Percentiles rank a stretch among this genome's conserved stretches.
Conservation (phyloP, 805 yeast species). For the Candida vartiovaarae region DNA sequence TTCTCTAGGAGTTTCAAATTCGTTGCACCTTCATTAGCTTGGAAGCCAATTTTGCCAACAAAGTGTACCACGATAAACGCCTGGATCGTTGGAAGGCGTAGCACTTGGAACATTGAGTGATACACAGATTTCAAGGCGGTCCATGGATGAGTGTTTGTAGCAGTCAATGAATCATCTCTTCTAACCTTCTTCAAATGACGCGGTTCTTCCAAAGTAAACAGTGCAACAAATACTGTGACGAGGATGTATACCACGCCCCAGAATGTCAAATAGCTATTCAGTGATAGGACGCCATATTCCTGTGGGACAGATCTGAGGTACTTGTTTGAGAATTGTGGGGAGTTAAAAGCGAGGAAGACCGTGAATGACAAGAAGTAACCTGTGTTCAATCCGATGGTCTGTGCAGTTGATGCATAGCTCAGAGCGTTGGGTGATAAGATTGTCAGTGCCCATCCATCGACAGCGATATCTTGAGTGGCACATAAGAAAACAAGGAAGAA, state of each 20-base stretch:
- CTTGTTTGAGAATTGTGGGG: constrained; percentile 87
- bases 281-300: constrained; percentile 58
- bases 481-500: constrained; percentile 77
- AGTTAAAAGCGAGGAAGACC: constrained; percentile 81
- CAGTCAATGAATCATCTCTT: constrained; percentile 25
- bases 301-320: constrained; percentile 59
- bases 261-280: constrained; percentile 68
- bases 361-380: constrained; percentile 93
- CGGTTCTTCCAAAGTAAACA: constrained; percentile 69
- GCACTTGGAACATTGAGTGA: constrained; percentile 57
- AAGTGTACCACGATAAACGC: constrained; percentile 68
- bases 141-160: constrained; percentile 21
- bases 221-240: constrained; percentile 54
- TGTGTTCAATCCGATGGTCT: constrained; percentile 87
- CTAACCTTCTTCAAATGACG: constrained; percentile 30
- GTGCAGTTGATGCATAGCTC: constrained; percentile 94
- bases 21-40: constrained; percentile 93
- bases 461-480: constrained; percentile 98
- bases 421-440: constrained; percentile 70
- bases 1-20: constrained; percentile 84
- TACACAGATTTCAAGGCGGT: constrained; percentile 46
- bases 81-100: constrained; percentile 64
- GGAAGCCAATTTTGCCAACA: constrained; percentile 84
- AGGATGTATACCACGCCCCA: constrained; percentile 70
- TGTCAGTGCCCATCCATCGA: constrained; percentile 98